Evolutionary conservation across 768 basidiomycete species (phyloP), one percentile per base, ranked within the genome.

Genomic region (Leccinum uliginosum): DNA sequence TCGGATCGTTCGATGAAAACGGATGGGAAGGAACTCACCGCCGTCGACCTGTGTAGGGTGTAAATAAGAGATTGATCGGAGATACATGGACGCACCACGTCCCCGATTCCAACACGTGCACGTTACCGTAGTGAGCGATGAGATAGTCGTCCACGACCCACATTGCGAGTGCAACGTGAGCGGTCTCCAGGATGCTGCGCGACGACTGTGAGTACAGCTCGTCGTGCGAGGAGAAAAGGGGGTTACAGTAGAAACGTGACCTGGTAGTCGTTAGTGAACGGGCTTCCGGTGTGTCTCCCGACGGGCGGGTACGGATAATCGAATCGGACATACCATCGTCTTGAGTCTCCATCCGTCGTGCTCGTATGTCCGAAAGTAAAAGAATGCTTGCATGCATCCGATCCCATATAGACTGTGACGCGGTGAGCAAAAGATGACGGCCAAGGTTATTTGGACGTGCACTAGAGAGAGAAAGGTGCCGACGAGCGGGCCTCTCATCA

Each of bases 321-420:
- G 40, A 19, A 19, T 40, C 10, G 23, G 44, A 55, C 67, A 17
- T 38, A 71, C 69, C 45, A 54, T 65, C 26, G 56, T 3, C 44
- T 68, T 70, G 26, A 69, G 65, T 24, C 56, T 51, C 49, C 47
- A 21, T 11, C 29, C 6, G 24, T 69, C 68, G 2, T 49, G 47
- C 3, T 56, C 57, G 55, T 69, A 69, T 0, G 62, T 69, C 11
- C 51, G 60, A 19, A 66, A 71, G 56, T 69, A 69, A 21, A 65
- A 71, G 23, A 71, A 63, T 6, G 67, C 59, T 32, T 69, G 68
- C 44, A 59, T 58, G 56, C 67, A 69, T 6, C 67, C 68, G 6
- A 67, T 51, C 12, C 69, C 69, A n/a, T 71, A 70, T 3, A 71
- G 51, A 21, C 69, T 70, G 34, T 15, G 21, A 7, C 11, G 17